Percentiles rank a stretch among this genome's conserved stretches.
These are phyloP conservation scores for Diaporthe sp. DNA, from an alignment of 2,329 filamentous ascomycete genomes.

Conservation along the genomic window DNA sequence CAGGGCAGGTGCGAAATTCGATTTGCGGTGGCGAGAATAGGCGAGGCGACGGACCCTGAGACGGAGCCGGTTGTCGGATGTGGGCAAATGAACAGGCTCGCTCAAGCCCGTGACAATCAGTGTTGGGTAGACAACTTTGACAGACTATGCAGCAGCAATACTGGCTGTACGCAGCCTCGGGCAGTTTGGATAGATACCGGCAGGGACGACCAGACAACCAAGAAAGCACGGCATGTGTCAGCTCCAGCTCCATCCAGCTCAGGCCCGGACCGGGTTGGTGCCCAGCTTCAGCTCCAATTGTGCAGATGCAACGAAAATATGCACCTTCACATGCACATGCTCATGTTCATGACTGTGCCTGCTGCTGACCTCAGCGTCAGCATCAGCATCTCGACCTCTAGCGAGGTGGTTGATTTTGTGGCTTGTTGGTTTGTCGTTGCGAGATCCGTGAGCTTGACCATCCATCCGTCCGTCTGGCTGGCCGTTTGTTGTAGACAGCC, in stretches of 20 bases:
- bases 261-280: too few relatives aligned
- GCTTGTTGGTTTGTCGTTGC: neutral
- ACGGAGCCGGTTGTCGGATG: neutral
- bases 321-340: neutral
- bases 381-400: neutral
- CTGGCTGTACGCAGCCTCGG: neutral
- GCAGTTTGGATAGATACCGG: neutral
- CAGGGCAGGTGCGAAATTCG: neutral
- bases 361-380: constrained; percentile 8
- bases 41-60: neutral
- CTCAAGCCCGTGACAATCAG: constrained; percentile 8
- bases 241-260: neutral
- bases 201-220: neutral
- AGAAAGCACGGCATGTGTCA: constrained; percentile 23
- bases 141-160: neutral
- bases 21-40: constrained; percentile 29
- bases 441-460: neutral
- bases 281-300: neutral
- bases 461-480: neutral
- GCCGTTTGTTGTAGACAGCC: neutral
- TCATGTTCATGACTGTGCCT: neutral
- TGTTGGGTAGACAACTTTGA: neutral
- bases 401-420: neutral
- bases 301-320: neutral
- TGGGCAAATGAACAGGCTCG: constrained; percentile 14